Base-by-base conservation (phyloP, 2,329 filamentous ascomycete species). In the Aspergillus phoenicis region DNA sequence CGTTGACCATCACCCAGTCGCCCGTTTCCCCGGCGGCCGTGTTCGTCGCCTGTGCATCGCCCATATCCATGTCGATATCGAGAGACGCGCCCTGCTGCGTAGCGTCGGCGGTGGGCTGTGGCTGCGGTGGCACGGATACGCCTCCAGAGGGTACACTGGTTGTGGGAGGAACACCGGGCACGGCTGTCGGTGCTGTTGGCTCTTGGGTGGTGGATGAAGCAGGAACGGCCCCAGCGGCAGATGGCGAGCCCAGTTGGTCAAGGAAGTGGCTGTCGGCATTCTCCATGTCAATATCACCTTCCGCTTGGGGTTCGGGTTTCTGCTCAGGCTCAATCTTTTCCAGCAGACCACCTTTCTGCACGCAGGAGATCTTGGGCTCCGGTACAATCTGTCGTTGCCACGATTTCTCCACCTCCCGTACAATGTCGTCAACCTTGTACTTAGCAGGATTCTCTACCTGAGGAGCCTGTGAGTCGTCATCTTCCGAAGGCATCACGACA, bases 341-440 rank as follows among this genome's bases (percentile, higher is more conserved):
- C 75, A 92, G 79, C 36, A 86, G 85, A 2, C 92, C 92, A 52
- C 92, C 93, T 69, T 91, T 90, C 70, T 95, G 87, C 47, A 96
- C 83, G 49, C 91, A 88, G 39, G 85, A 83, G 7, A 94, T 83
- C 24, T 85, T 83, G 53, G 87, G 84, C 57, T 90, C 85, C 26
- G 84, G 81, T 39, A 85, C 83, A 47, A 91, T 86, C 64, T 85
- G 87, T 58, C 87, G 87, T 17, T 87, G 88, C n/a, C 91, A 83
- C 2, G 86, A 80, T 54, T 83, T 80, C 77, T 97, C 91, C 1
- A 97, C 86, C 58, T 91, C 86, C 45, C 86, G 83, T 24, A 93
- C 84, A 41, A 97, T 88, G 57, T 91, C 87, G 26, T 93, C 89
- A 11, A 93, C 76, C 65, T 73, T 77, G 64, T 71, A 73, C 57